phyloP scores from a whole-genome alignment of 495 filamentous ascomycete genomes.

The Eremomyces bilateralis region DNA sequence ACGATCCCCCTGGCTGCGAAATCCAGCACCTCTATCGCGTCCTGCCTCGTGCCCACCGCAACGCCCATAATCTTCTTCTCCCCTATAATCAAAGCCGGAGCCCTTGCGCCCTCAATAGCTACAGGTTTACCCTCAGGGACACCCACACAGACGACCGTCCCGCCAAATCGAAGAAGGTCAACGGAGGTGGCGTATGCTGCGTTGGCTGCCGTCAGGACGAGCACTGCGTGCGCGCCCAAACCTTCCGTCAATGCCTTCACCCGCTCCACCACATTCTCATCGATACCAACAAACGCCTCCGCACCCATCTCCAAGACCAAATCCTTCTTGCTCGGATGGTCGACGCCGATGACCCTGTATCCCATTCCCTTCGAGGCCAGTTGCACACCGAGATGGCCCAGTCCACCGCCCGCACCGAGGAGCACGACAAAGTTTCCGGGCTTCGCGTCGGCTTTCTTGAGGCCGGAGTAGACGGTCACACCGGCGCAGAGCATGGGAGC shows the following conservation, averaged over 20 bases:
- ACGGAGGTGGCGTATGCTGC: slow-evolving; percentile 39
- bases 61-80: slow-evolving; percentile 35
- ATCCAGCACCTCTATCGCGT: slow-evolving; percentile 44
- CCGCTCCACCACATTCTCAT: slow-evolving; percentile 27
- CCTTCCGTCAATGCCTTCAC: slow-evolving; percentile 34
- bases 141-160: slow-evolving; percentile 43
- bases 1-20: slow-evolving; percentile 39
- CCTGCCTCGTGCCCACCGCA: slow-evolving; percentile 40
- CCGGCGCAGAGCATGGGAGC: slow-evolving; percentile 33
- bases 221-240: slow-evolving; percentile 37
- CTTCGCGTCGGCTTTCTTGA: slow-evolving; percentile 32
- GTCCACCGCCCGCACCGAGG: slow-evolving; percentile 41
- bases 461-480: slow-evolving; percentile 19
- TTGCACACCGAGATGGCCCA: slow-evolving; percentile 46
- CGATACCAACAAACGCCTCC: slow-evolving; percentile 44
- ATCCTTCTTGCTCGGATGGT: slow-evolving; percentile 38
- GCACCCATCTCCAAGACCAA: slow-evolving; percentile 39
- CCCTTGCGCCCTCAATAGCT: slow-evolving; percentile 34
- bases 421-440: slow-evolving; percentile 44
- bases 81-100: slow-evolving; percentile 27
- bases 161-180: slow-evolving; percentile 38
- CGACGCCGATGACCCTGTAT: slow-evolving; percentile 45
- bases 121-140: slow-evolving; percentile 38
- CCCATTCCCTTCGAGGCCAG: slow-evolving; percentile 41
- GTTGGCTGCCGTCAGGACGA: slow-evolving; percentile 44